These are phyloP conservation scores for Colletotrichum falcatum DNA, from an alignment of 2,329 filamentous ascomycete genomes.

Conservation along the genomic window DNA sequence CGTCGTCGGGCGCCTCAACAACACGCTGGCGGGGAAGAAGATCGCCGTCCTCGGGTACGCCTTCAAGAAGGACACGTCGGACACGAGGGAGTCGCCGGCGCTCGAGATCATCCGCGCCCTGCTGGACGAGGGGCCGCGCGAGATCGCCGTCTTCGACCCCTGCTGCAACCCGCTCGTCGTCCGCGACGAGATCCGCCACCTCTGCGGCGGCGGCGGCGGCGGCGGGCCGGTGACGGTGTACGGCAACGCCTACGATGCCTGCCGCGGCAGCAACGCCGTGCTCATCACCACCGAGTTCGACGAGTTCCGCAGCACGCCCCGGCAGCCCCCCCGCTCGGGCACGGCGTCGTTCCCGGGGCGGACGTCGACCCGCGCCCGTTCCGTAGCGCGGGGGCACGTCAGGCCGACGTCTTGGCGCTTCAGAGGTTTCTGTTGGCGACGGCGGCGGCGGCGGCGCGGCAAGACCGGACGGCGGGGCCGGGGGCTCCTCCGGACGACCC, in stretches of 20 bases:
- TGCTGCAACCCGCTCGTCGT: constrained; percentile 65
- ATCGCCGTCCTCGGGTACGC: constrained; percentile 79
- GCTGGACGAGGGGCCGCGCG: constrained; percentile 71
- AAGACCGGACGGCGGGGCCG: constrained; percentile 36
- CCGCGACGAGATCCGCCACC: constrained; percentile 60
- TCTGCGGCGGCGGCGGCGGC: constrained; percentile 47
- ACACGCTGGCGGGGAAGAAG: constrained; percentile 77
- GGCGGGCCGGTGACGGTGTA: constrained; percentile 61
- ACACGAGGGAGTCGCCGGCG: constrained; percentile 78
- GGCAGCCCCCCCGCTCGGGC: constrained; percentile 41
- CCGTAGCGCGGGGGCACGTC: constrained; percentile 46
- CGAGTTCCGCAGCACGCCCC: constrained; percentile 61
- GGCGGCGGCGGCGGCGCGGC: constrained; percentile 44
- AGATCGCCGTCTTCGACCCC: constrained; percentile 77
- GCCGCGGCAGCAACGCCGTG: constrained; percentile 60
- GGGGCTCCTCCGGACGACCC: constrained; percentile 54
- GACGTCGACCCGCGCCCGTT: no score
- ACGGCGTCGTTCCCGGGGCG: constrained; percentile 52
- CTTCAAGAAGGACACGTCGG: constrained; percentile 83
- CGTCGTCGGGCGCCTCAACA: constrained; percentile 75
- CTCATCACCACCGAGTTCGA: constrained; percentile 68
- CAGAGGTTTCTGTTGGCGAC: constrained; percentile 62
- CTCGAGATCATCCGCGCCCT: constrained; percentile 75
- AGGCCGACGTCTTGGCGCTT: constrained; percentile 61
- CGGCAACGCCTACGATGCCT: constrained; percentile 61